These are phyloP conservation scores for Actinomucor elegans DNA, from an alignment of 371 early-diverging fungal species.

Conservation along the genomic window DNA sequence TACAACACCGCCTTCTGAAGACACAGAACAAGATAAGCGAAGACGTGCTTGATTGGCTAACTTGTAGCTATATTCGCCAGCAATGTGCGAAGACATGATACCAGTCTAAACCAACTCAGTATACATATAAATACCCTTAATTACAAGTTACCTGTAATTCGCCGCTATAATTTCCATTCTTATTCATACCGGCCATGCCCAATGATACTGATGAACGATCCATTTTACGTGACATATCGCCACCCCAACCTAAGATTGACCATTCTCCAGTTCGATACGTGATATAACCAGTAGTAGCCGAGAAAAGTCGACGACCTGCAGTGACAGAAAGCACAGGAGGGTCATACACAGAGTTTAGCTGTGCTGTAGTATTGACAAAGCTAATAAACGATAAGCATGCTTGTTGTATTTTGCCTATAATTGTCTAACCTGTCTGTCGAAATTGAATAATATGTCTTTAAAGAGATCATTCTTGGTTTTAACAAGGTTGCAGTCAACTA, in stretches of 20 bases:
- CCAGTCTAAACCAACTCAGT: slow-evolving; percentile 43
- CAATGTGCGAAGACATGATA: slow-evolving; percentile 48
- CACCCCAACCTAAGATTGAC: slow-evolving; percentile 68
- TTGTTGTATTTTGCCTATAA: not conserved
- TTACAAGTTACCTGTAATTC: slow-evolving; percentile 55
- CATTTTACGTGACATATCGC: slow-evolving; percentile 42
- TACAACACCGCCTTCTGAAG: slow-evolving; percentile 53
- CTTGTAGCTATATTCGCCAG: slow-evolving; percentile 46
- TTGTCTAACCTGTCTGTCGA: slow-evolving; percentile 56
- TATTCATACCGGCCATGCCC: slow-evolving; percentile 56
- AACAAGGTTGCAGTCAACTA: slow-evolving; percentile 62
- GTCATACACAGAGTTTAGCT: slow-evolving; percentile 48
- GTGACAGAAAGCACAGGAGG: slow-evolving; percentile 71
- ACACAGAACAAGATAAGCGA: slow-evolving; percentile 41
- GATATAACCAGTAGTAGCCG: slow-evolving; percentile 71
- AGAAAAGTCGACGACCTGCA: slow-evolving; percentile 63
- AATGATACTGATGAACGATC: slow-evolving; percentile 62
- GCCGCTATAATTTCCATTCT: slow-evolving; percentile 50
- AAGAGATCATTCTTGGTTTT: slow-evolving; percentile 54
- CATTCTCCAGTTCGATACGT: slow-evolving; percentile 79
- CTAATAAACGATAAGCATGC: slow-evolving; percentile 22
- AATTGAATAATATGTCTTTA: slow-evolving; percentile 71
- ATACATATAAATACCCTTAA: not conserved
- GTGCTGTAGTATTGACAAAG: slow-evolving; percentile 63
- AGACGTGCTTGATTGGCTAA: slow-evolving; percentile 33